Evolutionary conservation across 1,284 basidiomycete species (phyloP).

Genomic region (Schizophyllum amplum): DNA sequence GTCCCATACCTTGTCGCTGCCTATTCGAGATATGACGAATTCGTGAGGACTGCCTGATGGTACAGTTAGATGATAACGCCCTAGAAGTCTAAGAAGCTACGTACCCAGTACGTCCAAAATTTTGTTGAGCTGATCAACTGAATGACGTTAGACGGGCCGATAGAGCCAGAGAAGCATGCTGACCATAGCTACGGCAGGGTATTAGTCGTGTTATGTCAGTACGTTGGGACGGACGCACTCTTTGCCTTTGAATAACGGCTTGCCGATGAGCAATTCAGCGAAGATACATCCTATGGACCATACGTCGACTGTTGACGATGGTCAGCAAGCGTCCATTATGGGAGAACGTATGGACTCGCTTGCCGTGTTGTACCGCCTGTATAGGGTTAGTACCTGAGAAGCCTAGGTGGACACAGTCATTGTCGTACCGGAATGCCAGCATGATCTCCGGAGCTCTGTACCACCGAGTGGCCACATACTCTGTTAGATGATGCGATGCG

Average conservation of each 20-base stretch:
- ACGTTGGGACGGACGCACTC: conserved; percentile 64
- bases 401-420: too few species aligned
- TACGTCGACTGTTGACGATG: conserved; percentile 65
- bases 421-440: conserved; percentile 75
- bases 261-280: conserved; percentile 82
- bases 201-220: conserved; percentile 17
- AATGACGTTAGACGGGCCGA: conserved; percentile 8
- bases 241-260: conserved; percentile 95
- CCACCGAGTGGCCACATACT: conserved; percentile 95
- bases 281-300: conserved; percentile 97
- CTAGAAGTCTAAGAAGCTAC: conserved; percentile 9
- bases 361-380: conserved; percentile 67
- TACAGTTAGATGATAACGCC: background rate
- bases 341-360: conserved; percentile 37
- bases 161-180: conserved; percentile 24
- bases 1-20: conserved; percentile 69
- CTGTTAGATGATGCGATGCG: conserved; percentile 55
- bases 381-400: conserved; percentile 3
- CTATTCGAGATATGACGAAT: conserved; percentile 73
- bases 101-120: conserved; percentile 72
- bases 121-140: conserved; percentile 81
- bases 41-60: conserved; percentile 76
- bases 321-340: conserved; percentile 8
- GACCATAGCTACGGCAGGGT: conserved; percentile 49
- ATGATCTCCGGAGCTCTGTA: conserved; percentile 96